Evolutionary conservation across 306 rosid species (phyloP).

Genomic region (Sechiopsis laciniata): DNA sequence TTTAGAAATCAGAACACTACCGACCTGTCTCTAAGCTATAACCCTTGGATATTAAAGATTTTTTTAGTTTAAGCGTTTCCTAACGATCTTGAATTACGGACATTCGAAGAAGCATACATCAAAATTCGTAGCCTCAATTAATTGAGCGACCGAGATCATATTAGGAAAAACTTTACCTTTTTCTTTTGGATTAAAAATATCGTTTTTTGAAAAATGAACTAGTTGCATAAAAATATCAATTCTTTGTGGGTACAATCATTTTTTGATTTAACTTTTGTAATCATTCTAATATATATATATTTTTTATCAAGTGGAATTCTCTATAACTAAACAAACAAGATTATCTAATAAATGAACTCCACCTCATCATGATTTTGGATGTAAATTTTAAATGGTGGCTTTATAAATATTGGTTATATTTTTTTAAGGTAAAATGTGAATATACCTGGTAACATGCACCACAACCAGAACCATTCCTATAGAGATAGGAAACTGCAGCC

Average conservation of each 20-base stretch:
- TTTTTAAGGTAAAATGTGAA: not conserved
- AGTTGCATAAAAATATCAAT: not conserved
- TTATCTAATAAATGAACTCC: too few relatives aligned
- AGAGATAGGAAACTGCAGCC: conserved; percentile 65
- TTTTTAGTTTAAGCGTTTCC: too few relatives aligned
- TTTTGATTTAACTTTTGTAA: not conserved
- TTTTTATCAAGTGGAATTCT: not conserved
- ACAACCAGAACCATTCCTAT: conserved; percentile 64
- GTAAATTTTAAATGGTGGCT: not conserved
- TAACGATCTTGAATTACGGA: too few relatives aligned
- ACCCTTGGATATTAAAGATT: too few relatives aligned
- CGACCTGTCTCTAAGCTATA: too few relatives aligned
- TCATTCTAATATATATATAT: not conserved
- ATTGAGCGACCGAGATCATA: too few relatives aligned
- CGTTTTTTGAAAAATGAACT: not conserved
- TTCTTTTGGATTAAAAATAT: not conserved
- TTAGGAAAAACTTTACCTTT: not conserved
- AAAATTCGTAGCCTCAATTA: too few relatives aligned
- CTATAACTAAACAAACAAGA: not conserved
- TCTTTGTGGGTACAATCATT: not conserved
- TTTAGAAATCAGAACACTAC: too few relatives aligned
- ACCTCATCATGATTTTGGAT: not conserved
- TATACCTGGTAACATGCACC: conserved; percentile 81
- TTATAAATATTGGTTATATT: not conserved
- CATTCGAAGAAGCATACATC: too few relatives aligned